A percentile compares a stretch with the other conserved stretches of the same genome.
phyloP scores from a whole-genome alignment of 2,329 filamentous ascomycete genomes.

The Microcera coccophila region DNA sequence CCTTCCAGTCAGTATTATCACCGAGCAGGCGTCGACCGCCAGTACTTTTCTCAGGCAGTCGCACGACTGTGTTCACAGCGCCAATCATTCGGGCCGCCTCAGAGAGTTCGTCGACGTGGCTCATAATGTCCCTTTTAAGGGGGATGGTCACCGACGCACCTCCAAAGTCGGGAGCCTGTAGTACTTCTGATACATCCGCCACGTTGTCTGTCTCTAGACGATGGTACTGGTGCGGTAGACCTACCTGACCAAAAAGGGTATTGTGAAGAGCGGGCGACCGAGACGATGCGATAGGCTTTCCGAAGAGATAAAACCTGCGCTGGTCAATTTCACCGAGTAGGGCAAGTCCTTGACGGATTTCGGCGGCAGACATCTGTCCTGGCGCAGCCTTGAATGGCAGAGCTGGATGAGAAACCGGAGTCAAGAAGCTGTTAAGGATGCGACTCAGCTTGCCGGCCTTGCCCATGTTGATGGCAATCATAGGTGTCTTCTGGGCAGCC shows the following conservation, averaged over 20 bases:
- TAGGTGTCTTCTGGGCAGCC: constrained; percentile 68
- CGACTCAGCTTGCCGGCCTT: constrained; percentile 80
- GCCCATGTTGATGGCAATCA: constrained; percentile 97
- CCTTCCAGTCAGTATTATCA: constrained; percentile 93
- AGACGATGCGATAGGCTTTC: constrained; percentile 76
- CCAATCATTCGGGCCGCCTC: constrained; percentile 78
- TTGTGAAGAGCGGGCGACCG: constrained; percentile 90
- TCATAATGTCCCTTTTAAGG: constrained; percentile 84
- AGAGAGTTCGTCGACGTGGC: constrained; percentile 73
- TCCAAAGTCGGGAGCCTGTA: constrained; percentile 73
- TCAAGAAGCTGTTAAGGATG: constrained; percentile 88
- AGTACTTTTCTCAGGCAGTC: constrained; percentile 36
- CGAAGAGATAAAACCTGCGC: constrained; percentile 82
- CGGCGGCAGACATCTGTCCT: constrained; percentile 83
- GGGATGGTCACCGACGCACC: constrained; percentile 96
- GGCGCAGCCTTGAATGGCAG: constrained; percentile 93
- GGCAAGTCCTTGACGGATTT: constrained; percentile 76
- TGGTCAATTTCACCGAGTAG: constrained; percentile 74
- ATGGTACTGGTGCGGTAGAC: constrained; percentile 80
- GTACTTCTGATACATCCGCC: constrained; percentile 57
- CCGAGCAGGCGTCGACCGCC: constrained; percentile 61
- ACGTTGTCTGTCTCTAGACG: constrained; percentile 68
- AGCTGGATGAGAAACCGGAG: constrained; percentile 83
- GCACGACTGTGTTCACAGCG: constrained; percentile 90
- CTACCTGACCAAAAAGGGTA: constrained; percentile 68